Conservation (phyloP, 495 filamentous ascomycete species). For the Podospora fimiseda region DNA sequence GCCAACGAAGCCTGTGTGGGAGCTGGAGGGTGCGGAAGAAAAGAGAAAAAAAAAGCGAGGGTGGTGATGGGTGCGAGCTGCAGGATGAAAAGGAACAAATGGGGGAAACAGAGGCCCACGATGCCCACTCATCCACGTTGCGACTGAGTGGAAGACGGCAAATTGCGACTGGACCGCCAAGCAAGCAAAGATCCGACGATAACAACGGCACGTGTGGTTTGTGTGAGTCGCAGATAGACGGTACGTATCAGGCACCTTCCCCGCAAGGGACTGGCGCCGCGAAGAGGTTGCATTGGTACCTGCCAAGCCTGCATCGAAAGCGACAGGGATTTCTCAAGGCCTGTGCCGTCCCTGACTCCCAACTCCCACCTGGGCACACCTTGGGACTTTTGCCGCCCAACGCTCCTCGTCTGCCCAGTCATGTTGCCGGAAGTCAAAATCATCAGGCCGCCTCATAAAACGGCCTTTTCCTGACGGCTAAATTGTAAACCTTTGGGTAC, state of each 20-base stretch:
- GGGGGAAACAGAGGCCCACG: slow-evolving; percentile 2
- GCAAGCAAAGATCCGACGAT: slow-evolving; percentile 5
- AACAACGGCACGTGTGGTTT: background rate
- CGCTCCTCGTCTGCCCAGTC: background rate
- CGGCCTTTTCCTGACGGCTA: background rate
- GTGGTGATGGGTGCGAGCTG: slow-evolving; percentile 3
- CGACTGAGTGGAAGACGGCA: slow-evolving; percentile 8
- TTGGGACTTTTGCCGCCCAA: background rate
- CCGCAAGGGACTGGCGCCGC: slow-evolving; percentile 12
- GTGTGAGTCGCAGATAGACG: background rate
- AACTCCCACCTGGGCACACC: background rate
- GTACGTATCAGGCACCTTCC: slow-evolving; percentile 5
- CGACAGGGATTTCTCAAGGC: slow-evolving; percentile 3
- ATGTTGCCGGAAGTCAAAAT: background rate
- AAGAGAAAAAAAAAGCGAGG: background rate
- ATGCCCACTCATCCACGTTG: slow-evolving; percentile 15
- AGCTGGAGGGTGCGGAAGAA: slow-evolving; percentile 5
- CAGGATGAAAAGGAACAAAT: slow-evolving; percentile 7
- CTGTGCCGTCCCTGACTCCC: background rate
- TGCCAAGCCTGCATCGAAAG: slow-evolving; percentile 4
- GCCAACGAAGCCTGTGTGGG: slow-evolving; percentile 50
- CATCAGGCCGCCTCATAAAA: background rate
- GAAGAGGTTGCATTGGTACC: slow-evolving; percentile 10
- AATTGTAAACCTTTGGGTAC: no score
- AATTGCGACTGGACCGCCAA: slow-evolving; percentile 18